These are phyloP conservation scores for Catharanthus roseus DNA, from an alignment of 257 asterid species.

Conservation along the genomic window DNA sequence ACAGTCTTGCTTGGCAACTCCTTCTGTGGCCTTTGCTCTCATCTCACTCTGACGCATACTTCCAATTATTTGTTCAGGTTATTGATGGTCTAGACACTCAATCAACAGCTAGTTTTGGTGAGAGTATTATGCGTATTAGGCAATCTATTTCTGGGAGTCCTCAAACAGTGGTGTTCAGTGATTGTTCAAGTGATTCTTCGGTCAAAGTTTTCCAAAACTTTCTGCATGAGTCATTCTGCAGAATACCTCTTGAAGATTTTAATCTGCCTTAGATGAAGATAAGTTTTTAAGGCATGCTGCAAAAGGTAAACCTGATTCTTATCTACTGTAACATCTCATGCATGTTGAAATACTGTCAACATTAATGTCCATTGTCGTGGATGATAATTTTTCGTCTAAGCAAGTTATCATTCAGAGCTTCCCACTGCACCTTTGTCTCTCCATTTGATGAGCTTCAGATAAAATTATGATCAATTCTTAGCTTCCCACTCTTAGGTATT, in stretches of 20 bases:
- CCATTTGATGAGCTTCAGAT: background rate
- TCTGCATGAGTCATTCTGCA: slow-evolving; percentile 27
- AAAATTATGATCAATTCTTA: too few species aligned
- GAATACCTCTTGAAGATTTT: slow-evolving; percentile 22
- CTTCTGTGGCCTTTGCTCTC: slow-evolving; percentile 1
- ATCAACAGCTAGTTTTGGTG: slow-evolving; percentile 32
- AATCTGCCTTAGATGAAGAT: background rate
- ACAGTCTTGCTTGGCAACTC: background rate
- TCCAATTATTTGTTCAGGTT: slow-evolving; percentile 34
- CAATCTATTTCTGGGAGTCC: slow-evolving; percentile 44
- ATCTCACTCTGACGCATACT: slow-evolving; percentile 7
- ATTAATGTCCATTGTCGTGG: background rate
- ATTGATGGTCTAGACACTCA: slow-evolving; percentile 56
- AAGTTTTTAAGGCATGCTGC: background rate
- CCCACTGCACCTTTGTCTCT: background rate
- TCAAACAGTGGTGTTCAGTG: slow-evolving; percentile 55
- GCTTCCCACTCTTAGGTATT: too few species aligned
- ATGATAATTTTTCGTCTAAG: background rate
- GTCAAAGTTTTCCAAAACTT: slow-evolving; percentile 31
- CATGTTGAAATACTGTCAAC: background rate
- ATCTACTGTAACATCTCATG: background rate
- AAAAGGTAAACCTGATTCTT: background rate
- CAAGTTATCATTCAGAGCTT: background rate
- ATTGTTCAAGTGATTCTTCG: slow-evolving; percentile 33
- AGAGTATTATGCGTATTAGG: slow-evolving; percentile 38